Evolutionary conservation across 768 basidiomycete species (phyloP).

Genomic region (Tulasnella sp.): DNA sequence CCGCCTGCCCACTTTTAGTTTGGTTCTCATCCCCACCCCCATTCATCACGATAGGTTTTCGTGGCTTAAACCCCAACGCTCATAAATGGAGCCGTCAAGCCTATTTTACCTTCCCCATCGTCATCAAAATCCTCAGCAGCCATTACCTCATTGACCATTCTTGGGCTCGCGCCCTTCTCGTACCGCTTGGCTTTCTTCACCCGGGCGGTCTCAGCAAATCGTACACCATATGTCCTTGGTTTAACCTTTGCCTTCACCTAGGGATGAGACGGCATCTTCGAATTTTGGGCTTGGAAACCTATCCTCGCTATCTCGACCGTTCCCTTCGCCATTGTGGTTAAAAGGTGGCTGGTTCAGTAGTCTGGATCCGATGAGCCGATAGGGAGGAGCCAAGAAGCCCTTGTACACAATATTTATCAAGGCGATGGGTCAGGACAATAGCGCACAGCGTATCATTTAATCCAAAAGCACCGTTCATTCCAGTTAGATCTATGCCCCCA

Average conservation of each 20-base stretch:
- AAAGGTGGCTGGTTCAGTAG: constrained; percentile 14
- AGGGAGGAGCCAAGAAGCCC: constrained; percentile 72
- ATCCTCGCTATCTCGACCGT: constrained; percentile 18
- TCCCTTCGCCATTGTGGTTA: no score
- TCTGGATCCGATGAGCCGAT: constrained; percentile 13
- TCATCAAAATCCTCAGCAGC: constrained; percentile 21
- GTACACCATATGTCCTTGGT: constrained; percentile 32
- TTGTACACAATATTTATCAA: constrained; percentile 32
- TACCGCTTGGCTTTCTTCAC: constrained; percentile 70
- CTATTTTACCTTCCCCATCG: constrained; percentile 20
- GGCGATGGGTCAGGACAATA: no score
- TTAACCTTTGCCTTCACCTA: constrained; percentile 12
- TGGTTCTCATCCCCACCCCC: constrained; percentile 22
- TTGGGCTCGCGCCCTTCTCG: constrained; percentile 38
- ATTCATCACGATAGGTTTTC: constrained; percentile 20
- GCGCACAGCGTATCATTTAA: not conserved
- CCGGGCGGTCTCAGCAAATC: constrained; percentile 69
- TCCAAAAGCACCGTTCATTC: not conserved
- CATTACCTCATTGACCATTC: no score
- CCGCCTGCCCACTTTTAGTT: constrained; percentile 18
- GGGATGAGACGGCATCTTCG: constrained; percentile 21
- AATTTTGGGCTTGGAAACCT: not conserved
- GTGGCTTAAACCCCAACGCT: constrained; percentile 18
- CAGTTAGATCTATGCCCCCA: not conserved
- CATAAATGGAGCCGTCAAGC: constrained; percentile 13